Conservation (phyloP, 805 yeast species). For the Blastobotrys terrestris region DNA sequence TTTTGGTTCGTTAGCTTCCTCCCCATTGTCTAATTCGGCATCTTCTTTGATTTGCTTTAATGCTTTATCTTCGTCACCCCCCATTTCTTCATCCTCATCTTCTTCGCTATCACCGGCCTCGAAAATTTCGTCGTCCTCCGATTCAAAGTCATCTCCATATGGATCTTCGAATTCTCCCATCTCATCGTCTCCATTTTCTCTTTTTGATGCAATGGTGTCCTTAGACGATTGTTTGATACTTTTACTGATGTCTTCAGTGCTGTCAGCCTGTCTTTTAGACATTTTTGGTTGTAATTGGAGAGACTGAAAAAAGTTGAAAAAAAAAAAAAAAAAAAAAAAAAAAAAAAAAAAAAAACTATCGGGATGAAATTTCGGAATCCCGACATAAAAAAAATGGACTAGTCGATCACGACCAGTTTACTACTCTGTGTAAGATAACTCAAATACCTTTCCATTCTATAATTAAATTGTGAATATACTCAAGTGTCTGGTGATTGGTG, state of each 20-base stretch:
- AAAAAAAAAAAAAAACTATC: neutral
- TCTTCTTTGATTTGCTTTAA: conserved; percentile 21
- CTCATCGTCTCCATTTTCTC: conserved; percentile 27
- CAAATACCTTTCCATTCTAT: too few species aligned
- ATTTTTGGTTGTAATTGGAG: conserved; percentile 23
- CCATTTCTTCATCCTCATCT: conserved; percentile 56
- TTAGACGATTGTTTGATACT: conserved; percentile 35
- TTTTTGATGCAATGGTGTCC: conserved; percentile 33
- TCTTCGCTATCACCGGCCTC: conserved; percentile 88
- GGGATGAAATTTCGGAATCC: neutral
- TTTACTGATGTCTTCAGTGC: conserved; percentile 26
- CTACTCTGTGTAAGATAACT: too few species aligned
- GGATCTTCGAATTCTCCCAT: conserved; percentile 59
- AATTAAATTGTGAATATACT: too few species aligned
- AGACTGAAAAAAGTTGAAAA: neutral
- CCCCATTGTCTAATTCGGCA: conserved; percentile 29
- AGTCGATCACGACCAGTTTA: too few species aligned
- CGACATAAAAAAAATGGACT: too few species aligned
- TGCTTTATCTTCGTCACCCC: conserved; percentile 28
- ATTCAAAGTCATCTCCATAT: conserved; percentile 79
- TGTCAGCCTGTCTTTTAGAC: conserved; percentile 49
- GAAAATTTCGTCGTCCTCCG: conserved; percentile 55
- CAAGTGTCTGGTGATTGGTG: too few species aligned
- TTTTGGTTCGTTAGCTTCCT: conserved; percentile 30
- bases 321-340: neutral